Base-by-base conservation (phyloP, 2,329 filamentous ascomycete species). In the Botryosphaeria agaves region DNA sequence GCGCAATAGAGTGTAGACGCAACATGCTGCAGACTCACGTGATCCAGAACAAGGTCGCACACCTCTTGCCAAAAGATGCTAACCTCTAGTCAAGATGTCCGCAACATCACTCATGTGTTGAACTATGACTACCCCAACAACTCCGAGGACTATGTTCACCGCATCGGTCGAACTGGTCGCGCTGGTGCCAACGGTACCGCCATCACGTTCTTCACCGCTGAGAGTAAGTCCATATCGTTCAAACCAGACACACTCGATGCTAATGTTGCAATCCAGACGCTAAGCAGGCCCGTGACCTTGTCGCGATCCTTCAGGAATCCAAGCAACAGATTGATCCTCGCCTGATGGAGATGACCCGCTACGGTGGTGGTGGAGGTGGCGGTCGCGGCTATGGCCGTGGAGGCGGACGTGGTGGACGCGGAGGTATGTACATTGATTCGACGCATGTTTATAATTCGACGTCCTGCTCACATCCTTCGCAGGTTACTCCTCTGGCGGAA, bases 121-220 rank as follows among this genome's bases (percentile, higher is more conserved):
- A 95, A 95, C 76, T 94, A 95, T 81, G 89, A 95, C 59, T 95
- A 95, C 62, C 87, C 87, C 58, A 95, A 95, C 69, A 95, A 76
- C 55, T 74, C 70, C 47, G 71, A 76, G 55, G 71, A 76, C 48
- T 76, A 76, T 47, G 67, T 76, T 52, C 71, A 76, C 55, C 70
- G 71, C 50, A 75, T 75, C 53, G 71, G 71, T 51, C 68, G 71
- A 60, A 76, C 71, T 51, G 71, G 64, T 59, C 70, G 71, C 66
- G 70, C 70, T 53, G 89, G 89, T 63, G 77, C 78, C 49, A 82
- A 77, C 42, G 89, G 89, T 63, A 95, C 85, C 48, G 89, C 89
- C 55, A 95, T 95, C 53, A 95, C 89, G 42, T 73, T 98, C 50
- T 98, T 98, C 63, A 95, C 89, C 57, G 89, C 87, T 78, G 89